Evolutionary conservation across 2,329 filamentous ascomycete species (phyloP).

Genomic region (Diaporthe sp.): DNA sequence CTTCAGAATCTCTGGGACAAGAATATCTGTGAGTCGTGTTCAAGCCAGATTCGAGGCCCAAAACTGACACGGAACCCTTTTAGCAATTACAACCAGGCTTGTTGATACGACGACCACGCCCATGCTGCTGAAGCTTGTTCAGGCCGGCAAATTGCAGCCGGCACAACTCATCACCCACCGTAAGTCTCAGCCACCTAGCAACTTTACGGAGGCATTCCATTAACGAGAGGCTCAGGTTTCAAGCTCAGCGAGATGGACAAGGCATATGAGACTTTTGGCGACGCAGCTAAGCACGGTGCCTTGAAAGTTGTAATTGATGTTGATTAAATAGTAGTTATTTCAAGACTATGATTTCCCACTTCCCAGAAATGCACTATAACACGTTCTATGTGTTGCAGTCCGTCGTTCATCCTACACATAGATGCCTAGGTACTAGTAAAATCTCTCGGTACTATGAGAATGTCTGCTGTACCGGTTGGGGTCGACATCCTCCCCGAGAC

Average conservation of each 20-base stretch:
- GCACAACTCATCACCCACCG: constrained; percentile 57
- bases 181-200: constrained; percentile 39
- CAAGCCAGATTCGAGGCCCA: background rate
- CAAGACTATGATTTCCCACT: no score
- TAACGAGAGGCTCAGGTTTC: constrained; percentile 44
- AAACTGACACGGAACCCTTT: constrained; percentile 30
- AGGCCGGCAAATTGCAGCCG: constrained; percentile 53
- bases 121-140: constrained; percentile 58
- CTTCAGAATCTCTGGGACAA: constrained; percentile 64
- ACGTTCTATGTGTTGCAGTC: no score
- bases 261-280: constrained; percentile 55
- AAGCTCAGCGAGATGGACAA: constrained; percentile 53
- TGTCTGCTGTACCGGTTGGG: no score
- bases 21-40: constrained; percentile 57
- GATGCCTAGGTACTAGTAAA: no score
- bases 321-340: background rate
- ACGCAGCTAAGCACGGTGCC: constrained; percentile 53
- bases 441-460: no score
- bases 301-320: constrained; percentile 56
- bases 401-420: no score
- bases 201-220: background rate
- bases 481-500: no score
- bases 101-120: constrained; percentile 60
- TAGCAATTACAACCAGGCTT: constrained; percentile 56
- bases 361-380: no score